Evolutionary conservation across 441 rosid genomes (phyloP).

Genomic region (Breynia disticha): DNA sequence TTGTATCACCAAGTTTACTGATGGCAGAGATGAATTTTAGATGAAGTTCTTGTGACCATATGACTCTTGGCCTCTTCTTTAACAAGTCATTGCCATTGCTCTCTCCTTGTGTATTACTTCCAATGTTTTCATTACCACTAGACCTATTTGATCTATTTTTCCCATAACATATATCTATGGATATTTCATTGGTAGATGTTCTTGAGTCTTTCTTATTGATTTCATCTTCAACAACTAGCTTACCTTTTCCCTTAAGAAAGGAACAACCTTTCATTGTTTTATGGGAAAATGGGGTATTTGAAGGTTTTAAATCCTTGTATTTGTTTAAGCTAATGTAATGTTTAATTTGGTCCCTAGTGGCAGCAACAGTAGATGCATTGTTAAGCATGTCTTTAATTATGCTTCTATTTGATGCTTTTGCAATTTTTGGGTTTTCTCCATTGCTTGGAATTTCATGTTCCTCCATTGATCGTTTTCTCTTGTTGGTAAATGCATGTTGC

Average conservation of each 20-base stretch:
- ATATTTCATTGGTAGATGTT: too few species aligned
- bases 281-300: too few species aligned
- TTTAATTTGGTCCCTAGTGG: not conserved
- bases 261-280: not conserved
- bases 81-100: too few species aligned
- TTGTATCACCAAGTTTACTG: constrained; percentile 26
- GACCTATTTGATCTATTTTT: too few species aligned
- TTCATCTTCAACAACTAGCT: not conserved
- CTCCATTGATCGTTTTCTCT: not conserved
- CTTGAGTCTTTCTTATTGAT: too few species aligned
- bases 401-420: not conserved
- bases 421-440: not conserved
- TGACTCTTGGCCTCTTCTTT: constrained; percentile 1
- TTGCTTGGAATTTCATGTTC: not conserved
- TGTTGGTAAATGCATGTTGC: constrained; percentile 27
- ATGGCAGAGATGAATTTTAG: constrained; percentile 34
- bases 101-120: not conserved
- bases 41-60: constrained; percentile 41
- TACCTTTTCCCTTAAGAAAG: not conserved
- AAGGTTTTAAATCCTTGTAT: too few species aligned
- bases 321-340: too few species aligned
- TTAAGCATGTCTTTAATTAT: not conserved
- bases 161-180: too few species aligned
- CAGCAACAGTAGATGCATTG: not conserved
- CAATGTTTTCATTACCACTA: not conserved